Evolutionary conservation across 2,329 filamentous ascomycete species (phyloP), one percentile per base, ranked within the genome.

Genomic region (Diaporthe citrichinensis): DNA sequence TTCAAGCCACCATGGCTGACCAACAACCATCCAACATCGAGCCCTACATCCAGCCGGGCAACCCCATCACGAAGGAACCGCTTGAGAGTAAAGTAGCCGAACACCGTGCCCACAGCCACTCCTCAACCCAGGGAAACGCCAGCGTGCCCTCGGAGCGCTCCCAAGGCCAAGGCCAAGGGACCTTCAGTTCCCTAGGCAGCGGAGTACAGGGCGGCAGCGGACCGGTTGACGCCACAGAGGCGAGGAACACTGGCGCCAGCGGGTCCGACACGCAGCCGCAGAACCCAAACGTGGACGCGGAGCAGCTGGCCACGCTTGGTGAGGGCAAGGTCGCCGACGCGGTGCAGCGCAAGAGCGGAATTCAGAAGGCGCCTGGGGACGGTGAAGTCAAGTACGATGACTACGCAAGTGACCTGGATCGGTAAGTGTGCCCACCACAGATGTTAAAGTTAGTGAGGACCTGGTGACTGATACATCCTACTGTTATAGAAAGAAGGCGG

Each of bases 321-420:
- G 79, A 80, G 76, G 79, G 79, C 31, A 76, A 80, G 73, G 79
- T 80, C n/a, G 79, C 79, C 41, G 77, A 80, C 20, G 79, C 79
- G 0, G 79, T 80, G 4, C 75, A 78, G 36, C 76, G 76, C 34
- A 80, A 80, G 78, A 79, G 76, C 59, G 79, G 79, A 10, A 76
- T 74, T 31, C 79, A 80, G 72, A 76, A 67, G 58, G 77, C 68
- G 4, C 78, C 78, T 3, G 79, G 78, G 5, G 73, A 79, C 14
- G 69, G 59, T 5, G 75, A 78, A 15, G 71, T 78, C 23, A 65
- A 72, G 12, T 59, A 72, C 10, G 78, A 79, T 20, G 78, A 79
- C 14, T 80, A 77, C 39, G 68, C 76, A 3, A 74, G 74, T 34
- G 79, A 78, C 2, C 55, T 80, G 28, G 79, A 80, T 25, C 76